Percentiles rank a stretch among this genome's conserved stretches.
Evolutionary conservation across 768 basidiomycete species (phyloP).

Genomic region (Russula compacta): DNA sequence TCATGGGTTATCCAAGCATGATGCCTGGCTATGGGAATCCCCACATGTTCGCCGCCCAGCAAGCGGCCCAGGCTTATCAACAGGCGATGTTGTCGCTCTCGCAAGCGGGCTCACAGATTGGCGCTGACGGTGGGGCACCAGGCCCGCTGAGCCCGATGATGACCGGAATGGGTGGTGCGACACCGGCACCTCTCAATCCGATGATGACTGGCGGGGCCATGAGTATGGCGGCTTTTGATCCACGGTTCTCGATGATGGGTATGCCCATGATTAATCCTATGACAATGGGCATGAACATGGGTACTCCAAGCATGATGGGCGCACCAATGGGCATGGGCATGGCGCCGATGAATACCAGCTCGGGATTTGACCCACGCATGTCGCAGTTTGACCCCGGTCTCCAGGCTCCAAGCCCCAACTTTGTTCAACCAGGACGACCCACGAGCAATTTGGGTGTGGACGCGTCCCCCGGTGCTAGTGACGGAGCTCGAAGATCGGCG

Average conservation of each 20-base stretch:
- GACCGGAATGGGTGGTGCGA: conserved; percentile 13
- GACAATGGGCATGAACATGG: conserved; percentile 15
- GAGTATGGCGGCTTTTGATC: conserved; percentile 9
- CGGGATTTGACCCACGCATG: conserved; percentile 15
- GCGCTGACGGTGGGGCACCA: conserved; percentile 41
- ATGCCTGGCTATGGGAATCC: conserved; percentile 44
- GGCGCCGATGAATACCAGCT: conserved; percentile 10
- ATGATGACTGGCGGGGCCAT: conserved; percentile 22
- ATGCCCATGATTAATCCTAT: conserved; percentile 23
- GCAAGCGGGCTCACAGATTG: conserved; percentile 59
- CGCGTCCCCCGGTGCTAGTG: neutral
- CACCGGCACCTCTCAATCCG: conserved; percentile 22
- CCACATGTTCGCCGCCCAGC: conserved; percentile 80
- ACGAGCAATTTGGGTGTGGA: neutral
- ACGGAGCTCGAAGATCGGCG: conserved; percentile 7
- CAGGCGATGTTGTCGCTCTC: conserved; percentile 84
- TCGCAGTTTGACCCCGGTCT: conserved; percentile 17
- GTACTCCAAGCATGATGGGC: conserved; percentile 13
- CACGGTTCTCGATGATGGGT: conserved; percentile 22
- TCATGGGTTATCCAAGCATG: conserved; percentile 48
- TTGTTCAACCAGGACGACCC: neutral
- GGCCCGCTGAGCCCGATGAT: conserved; percentile 40
- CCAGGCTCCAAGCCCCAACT: conserved; percentile 8
- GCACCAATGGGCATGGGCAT: conserved; percentile 14
- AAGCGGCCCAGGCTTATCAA: conserved; percentile 79